Percentiles rank a stretch among this genome's conserved stretches.
Conservation (phyloP, 805 yeast genomes). For the Saturnispora diversa region DNA sequence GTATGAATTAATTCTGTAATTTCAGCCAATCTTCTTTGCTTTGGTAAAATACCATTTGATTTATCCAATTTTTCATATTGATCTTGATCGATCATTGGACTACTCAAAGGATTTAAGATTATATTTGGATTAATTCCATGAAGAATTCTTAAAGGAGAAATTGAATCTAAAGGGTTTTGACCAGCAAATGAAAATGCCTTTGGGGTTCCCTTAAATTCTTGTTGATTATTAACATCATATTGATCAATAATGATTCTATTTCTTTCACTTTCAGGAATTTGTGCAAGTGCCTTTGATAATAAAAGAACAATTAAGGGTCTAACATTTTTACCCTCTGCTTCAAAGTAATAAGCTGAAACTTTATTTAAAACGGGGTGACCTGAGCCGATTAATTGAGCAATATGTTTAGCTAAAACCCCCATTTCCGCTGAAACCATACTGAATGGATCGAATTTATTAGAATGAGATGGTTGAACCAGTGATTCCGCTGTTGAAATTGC, state of each 20-base stretch:
- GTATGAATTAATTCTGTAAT: slow-evolving; percentile 98
- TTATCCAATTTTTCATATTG: slow-evolving; percentile 40
- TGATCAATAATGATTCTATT: slow-evolving; percentile 54
- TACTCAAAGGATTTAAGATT: slow-evolving; percentile 72
- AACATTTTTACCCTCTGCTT: slow-evolving; percentile 92
- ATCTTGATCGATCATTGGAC: slow-evolving; percentile 69
- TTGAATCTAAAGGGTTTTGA: slow-evolving; percentile 49
- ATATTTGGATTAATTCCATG: slow-evolving; percentile 87
- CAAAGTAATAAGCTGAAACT: slow-evolving; percentile 91
- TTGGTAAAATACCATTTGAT: slow-evolving; percentile 77
- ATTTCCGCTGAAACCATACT: slow-evolving; percentile 88
- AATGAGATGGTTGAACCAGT: slow-evolving; percentile 54
- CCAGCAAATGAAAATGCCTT: slow-evolving; percentile 49
- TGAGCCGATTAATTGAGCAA: slow-evolving; percentile 78
- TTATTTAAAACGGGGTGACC: slow-evolving; percentile 91
- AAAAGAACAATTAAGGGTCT: slow-evolving; percentile 84
- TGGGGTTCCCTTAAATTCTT: slow-evolving; percentile 53
- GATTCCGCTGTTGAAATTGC: slow-evolving; percentile 70
- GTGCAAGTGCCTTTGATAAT: slow-evolving; percentile 69
- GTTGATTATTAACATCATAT: slow-evolving; percentile 59
- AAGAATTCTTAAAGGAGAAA: slow-evolving; percentile 74
- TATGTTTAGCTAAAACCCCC: slow-evolving; percentile 81
- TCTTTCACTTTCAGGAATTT: slow-evolving; percentile 64
- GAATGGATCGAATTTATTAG: slow-evolving; percentile 68
- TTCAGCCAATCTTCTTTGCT: slow-evolving; percentile 92